Base-by-base conservation (phyloP, 768 basidiomycete species). In the Kwoniella bestiolae region DNA sequence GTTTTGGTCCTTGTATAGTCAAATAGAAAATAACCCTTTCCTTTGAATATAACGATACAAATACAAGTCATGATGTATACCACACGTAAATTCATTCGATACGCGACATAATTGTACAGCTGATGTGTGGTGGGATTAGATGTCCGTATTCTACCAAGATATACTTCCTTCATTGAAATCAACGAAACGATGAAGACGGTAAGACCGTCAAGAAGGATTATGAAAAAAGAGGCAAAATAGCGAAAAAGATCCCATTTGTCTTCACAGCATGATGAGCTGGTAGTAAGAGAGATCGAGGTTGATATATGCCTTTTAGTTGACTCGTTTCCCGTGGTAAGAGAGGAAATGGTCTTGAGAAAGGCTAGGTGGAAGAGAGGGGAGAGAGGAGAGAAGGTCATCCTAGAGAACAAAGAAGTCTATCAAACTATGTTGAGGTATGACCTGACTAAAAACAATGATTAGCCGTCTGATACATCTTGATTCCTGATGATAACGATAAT, bases 261-360 rank as follows among this genome's bases (percentile, higher is more conserved):
- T 14, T 18, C 38, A 41, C 12, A 41, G 3, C 38, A 41, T 41
- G 38, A 41, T 14, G 38, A 41, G 12, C 8, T 41, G 38, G 38
- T 5, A 41, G 12, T 28, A 21, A 49, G 47, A 12, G 47, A 49
- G 23, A 8, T 11, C 21, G 23, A n/a, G 9, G 32, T 28, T 31
- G n/a, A 25, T 63, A n/a, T 63, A 23, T 52, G 62, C 62, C 62
- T 63, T 63, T 63, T 56, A 63, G 62, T 63, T 63, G 62, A 63
- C 60, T 21, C 46, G 44, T 31, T 31, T 41, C 38, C 62, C 44
- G 34, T 53, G 29, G 55, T 31, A 32, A 61, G 6, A 44, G 55
- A 41, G 62, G 51, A 63, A 12, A 56, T 35, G 53, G 62, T 56
- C 62, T 63, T 63, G 62, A 63, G 62, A 46, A 63, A 63, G 62